Evolutionary conservation across 495 filamentous ascomycete genomes (phyloP).

Genomic region (Lindgomyces ingoldianus): DNA sequence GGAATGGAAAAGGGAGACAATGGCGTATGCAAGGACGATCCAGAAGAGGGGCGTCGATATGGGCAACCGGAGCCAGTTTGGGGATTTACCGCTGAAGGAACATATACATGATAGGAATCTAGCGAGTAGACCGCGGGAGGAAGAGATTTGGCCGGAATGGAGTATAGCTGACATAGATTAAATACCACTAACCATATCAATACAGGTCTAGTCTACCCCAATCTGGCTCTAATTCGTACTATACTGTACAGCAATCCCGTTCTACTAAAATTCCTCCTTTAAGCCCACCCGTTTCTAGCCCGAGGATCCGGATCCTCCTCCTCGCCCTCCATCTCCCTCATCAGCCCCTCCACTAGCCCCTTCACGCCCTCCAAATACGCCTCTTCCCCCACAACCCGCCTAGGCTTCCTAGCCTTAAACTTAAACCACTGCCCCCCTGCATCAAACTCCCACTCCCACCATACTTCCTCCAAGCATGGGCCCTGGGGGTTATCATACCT

Average conservation of each 20-base stretch:
- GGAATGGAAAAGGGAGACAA: conserved; percentile 30
- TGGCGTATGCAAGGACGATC: conserved; percentile 30
- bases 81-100: conserved; percentile 29
- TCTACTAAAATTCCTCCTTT: no score
- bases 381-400: conserved; percentile 34
- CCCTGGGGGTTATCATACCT: no score
- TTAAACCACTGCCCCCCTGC: conserved; percentile 31
- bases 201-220: not conserved
- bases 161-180: conserved; percentile 1
- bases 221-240: not conserved
- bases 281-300: conserved; percentile 26
- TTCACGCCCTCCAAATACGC: conserved; percentile 38
- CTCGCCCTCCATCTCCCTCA: conserved; percentile 37
- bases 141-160: conserved; percentile 24
- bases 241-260: not conserved
- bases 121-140: conserved; percentile 17
- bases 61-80: conserved; percentile 23
- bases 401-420: conserved; percentile 31
- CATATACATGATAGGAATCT: conserved; percentile 27
- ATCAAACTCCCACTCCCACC: conserved; percentile 44
- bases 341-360: conserved; percentile 34
- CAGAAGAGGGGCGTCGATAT: conserved; percentile 31
- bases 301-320: conserved; percentile 41
- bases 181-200: no score
- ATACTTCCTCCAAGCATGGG: conserved; percentile 35